phyloP scores from a whole-genome alignment of 2,329 filamentous ascomycete species.

The Herpomyces periplanetae region DNA sequence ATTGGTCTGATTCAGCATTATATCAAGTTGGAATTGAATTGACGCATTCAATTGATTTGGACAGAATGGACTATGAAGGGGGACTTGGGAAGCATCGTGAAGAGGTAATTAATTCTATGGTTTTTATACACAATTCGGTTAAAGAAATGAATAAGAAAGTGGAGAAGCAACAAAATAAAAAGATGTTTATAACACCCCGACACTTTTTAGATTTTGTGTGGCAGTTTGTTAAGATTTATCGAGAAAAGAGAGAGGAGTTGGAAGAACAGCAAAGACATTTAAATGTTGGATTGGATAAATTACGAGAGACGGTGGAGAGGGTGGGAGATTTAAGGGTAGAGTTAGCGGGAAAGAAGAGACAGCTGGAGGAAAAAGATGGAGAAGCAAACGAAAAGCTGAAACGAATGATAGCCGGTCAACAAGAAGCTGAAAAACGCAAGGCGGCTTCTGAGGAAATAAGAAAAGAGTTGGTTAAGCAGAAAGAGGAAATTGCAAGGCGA shows the following conservation, averaged over 20 bases:
- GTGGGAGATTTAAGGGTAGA: slow-evolving; percentile 65
- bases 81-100: slow-evolving; percentile 79
- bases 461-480: slow-evolving; percentile 46
- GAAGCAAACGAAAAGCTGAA: slow-evolving; percentile 93
- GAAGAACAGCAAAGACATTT: slow-evolving; percentile 95
- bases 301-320: slow-evolving; percentile 85
- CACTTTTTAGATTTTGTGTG: slow-evolving; percentile 95
- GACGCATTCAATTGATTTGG: slow-evolving; percentile 78
- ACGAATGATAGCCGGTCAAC: slow-evolving; percentile 82
- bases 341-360: slow-evolving; percentile 66
- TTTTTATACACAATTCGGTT: slow-evolving; percentile 85
- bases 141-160: slow-evolving; percentile 60
- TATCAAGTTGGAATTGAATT: slow-evolving; percentile 92
- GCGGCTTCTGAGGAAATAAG: slow-evolving; percentile 60
- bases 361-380: slow-evolving; percentile 64
- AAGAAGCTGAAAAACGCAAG: slow-evolving; percentile 69
- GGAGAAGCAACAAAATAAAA: slow-evolving; percentile 58
- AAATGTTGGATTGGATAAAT: slow-evolving; percentile 87
- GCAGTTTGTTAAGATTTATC: slow-evolving; percentile 87
- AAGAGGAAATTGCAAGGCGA: slow-evolving; percentile 44
- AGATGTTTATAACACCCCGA: slow-evolving; percentile 69
- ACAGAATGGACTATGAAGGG: slow-evolving; percentile 43
- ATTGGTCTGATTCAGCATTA: slow-evolving; percentile 94
- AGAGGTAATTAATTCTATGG: slow-evolving; percentile 85
- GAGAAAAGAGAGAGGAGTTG: slow-evolving; percentile 86